Conservation (phyloP, 148 eudicot genomes). For the Arbutus unedo region DNA sequence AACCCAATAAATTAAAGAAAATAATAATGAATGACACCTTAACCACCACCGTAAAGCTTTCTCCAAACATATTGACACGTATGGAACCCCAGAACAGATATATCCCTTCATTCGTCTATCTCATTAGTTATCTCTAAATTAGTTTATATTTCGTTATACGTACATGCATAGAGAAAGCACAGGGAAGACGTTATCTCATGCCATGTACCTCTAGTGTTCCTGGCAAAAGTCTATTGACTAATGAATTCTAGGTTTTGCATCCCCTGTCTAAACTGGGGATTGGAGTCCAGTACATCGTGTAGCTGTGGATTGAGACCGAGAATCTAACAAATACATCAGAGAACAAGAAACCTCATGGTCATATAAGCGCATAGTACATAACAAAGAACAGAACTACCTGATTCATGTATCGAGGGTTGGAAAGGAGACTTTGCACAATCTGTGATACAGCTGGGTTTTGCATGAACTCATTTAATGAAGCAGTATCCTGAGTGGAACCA, state of each 20-base stretch:
- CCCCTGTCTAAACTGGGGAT: conserved; percentile 39
- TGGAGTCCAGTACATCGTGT: conserved; percentile 31
- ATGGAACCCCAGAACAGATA: neutral
- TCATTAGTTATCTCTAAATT: no score
- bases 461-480: conserved; percentile 32
- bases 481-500: conserved; percentile 28
- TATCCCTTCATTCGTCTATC: neutral
- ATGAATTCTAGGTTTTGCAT: conserved; percentile 43
- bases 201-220: conserved; percentile 35
- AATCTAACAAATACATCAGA: conserved; percentile 17
- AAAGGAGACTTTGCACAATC: conserved; percentile 39
- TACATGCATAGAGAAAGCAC: no score
- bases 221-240: conserved; percentile 32
- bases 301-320: conserved; percentile 29
- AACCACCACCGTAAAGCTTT: neutral
- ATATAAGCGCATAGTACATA: neutral
- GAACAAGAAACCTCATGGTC: neutral
- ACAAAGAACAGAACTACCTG: conserved; percentile 29
- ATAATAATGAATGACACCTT: neutral
- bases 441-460: conserved; percentile 40
- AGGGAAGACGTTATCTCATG: neutral
- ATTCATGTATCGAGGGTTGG: conserved; percentile 41
- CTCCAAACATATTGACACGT: neutral
- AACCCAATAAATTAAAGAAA: neutral
- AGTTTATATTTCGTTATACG: no score